phyloP scores from a whole-genome alignment of 2,329 filamentous ascomycete genomes.

The Bipolaris victoriae region DNA sequence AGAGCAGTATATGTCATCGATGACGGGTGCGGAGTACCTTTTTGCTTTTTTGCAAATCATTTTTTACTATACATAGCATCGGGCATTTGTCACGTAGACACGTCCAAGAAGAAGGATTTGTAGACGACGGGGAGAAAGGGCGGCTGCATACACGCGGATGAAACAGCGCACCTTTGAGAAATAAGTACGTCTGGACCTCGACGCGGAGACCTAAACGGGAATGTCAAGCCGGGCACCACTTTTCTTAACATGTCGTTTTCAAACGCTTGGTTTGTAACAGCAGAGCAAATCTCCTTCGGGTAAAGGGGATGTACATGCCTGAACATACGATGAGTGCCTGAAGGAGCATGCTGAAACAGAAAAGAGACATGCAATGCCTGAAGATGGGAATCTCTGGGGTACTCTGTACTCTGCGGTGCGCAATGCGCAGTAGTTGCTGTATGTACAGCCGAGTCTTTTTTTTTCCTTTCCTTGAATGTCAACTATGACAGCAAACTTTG shows the following conservation, averaged over 20 bases:
- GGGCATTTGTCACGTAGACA: background rate
- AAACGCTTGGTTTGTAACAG: conserved; percentile 9
- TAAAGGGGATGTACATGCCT: conserved; percentile 10
- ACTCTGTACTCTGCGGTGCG: background rate
- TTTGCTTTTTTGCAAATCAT: background rate
- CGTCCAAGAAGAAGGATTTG: background rate
- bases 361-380: conserved; percentile 25
- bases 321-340: conserved; percentile 14
- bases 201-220: background rate
- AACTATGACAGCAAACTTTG: background rate
- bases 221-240: background rate
- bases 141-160: background rate
- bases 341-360: conserved; percentile 31
- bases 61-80: background rate
- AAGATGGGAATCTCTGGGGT: conserved; percentile 12
- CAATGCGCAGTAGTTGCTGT: background rate
- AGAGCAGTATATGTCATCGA: background rate
- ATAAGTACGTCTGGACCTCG: background rate
- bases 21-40: background rate
- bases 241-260: conserved; percentile 3
- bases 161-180: background rate
- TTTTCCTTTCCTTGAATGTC: too few relatives aligned
- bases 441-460: too few relatives aligned
- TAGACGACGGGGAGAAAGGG: background rate
- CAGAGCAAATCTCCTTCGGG: background rate